Conservation (phyloP, 257 asterid species). For the Catharanthus roseus region DNA sequence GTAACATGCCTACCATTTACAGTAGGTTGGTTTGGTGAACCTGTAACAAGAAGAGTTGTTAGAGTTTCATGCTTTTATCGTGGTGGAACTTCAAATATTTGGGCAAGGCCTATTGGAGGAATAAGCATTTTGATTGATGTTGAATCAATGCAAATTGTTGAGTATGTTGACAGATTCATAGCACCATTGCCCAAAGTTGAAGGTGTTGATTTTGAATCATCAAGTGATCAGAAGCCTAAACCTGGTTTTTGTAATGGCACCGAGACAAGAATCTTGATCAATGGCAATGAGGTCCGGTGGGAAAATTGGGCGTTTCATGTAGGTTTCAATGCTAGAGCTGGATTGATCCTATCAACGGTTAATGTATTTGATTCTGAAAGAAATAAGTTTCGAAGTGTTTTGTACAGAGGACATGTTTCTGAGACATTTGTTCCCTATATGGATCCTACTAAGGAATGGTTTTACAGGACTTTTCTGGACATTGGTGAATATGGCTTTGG, state of each 20-base stretch:
- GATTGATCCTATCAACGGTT: conserved; percentile 56
- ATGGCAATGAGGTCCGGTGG: conserved; percentile 48
- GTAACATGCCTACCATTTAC: conserved; percentile 58
- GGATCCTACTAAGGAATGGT: conserved; percentile 71
- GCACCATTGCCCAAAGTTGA: conserved; percentile 41
- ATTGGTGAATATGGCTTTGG: conserved; percentile 81
- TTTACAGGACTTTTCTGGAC: conserved; percentile 64
- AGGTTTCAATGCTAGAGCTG: conserved; percentile 57
- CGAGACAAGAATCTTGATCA: conserved; percentile 23
- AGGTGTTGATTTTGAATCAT: conserved; percentile 44
- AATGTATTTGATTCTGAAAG: conserved; percentile 28
- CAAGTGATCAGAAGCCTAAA: conserved; percentile 29
- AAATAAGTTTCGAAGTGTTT: conserved; percentile 39
- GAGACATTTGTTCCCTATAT: conserved; percentile 81
- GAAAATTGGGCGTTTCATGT: conserved; percentile 63
- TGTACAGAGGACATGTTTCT: conserved; percentile 63
- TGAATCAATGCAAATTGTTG: conserved; percentile 36
- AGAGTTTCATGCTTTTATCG: conserved; percentile 56
- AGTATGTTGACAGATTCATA: conserved; percentile 33
- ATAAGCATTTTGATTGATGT: conserved; percentile 42
- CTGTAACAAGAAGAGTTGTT: conserved; percentile 35
- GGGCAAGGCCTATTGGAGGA: conserved; percentile 72
- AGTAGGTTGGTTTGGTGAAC: conserved; percentile 68
- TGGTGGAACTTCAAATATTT: conserved; percentile 49
- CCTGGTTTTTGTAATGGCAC: conserved; percentile 26